Evolutionary conservation across 139 green algal species (phyloP), one percentile per base, ranked within the genome.

Genomic region (Volvox africanus): DNA sequence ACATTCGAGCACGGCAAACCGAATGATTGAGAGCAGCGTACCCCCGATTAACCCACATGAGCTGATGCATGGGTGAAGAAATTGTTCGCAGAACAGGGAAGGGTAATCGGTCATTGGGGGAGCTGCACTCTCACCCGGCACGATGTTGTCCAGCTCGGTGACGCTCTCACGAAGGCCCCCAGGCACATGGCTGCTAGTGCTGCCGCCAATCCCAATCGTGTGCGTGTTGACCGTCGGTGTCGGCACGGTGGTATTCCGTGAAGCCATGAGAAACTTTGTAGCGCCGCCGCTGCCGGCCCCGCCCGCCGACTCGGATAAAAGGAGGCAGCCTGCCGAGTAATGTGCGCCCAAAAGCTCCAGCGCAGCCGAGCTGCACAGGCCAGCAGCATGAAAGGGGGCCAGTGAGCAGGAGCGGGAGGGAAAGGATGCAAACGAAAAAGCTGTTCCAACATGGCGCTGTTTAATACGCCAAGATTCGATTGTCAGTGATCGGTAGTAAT

Each of bases 131-230:
- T 88, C 92, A 94, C 96, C 97, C 55, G 97, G 95, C 17, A 97
- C 83, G 24, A 88, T 88, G 75, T 93, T 92, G 73, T 96, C 94
- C 75, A 98, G 94, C 87, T 98, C 95, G 18, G 92, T 93, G 22
- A 98, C 92, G 61, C 93, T 91, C 88, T 99, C 97, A 9, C 96
- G 89, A 78, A 99, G 94, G 19, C 95, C 95, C 44, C 93, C 86
- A 2, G 86, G 82, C 28, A 93, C 79, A 67, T 90, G 67, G 28
- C 86, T 82, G 67, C 94, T 71, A 30, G 61, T 73, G 18, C 26
- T 21, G 85, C 44, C 17, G 18, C 61, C 65, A 55, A 36, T 69
- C 36, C 68, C 83, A 37, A 75, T 78, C 61, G 81, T 82, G 89
- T 73, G 61, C 30, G 89, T 69, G 62, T 92, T 96, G 83, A 94